Base-by-base conservation (phyloP, 2,329 filamentous ascomycete genomes). In the Cercospora berteroae region DNA sequence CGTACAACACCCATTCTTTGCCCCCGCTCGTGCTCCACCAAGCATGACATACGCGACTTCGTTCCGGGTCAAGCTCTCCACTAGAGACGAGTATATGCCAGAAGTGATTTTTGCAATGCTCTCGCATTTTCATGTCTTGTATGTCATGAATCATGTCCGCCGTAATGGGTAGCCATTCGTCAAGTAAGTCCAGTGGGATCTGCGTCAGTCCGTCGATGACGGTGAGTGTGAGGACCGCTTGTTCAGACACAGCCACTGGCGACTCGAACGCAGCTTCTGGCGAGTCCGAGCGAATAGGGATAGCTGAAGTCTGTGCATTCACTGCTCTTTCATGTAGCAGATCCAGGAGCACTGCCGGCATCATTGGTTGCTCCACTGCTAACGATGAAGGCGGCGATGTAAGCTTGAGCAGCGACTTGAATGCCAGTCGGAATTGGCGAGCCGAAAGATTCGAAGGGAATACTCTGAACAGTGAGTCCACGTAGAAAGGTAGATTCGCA, bases 51-150 rank as follows among this genome's bases (percentile, higher is more conserved):
- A 91, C 85, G 48, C 89, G 87, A 6, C 92, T 90, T 67, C 93
- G 86, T 76, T 96, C 91, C 25, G 96, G 89, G 79, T 97, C 93
- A 88, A 97, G 90, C 80, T 96, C 93, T 3, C 93, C 93, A 72
- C 69, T 86, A 18, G 59, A 89, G 48, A 89, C 89, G 9, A 97
- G 80, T 2, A 93, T 85, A 66, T 95, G 89, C 89, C 91, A 93
- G 78, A 96, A 90, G 60, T 93, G 83, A 70, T 88, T 85, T 75
- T 89, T 88, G 42, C 89, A 91, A 2, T 83, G 81, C 57, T 88
- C 85, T 52, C 88, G 84, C 82, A 94, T 87, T 4, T 74, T 78
- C 0, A 83, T 79, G 69, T 93, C 88, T 2, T 82, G 78, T 29
- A 96, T 86, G 16, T 80, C 79, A 71, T 89, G 88, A 67, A 95